These are phyloP conservation scores for Ganoderma boninense DNA, from an alignment of 1,284 basidiomycete species.

Conservation along the genomic window DNA sequence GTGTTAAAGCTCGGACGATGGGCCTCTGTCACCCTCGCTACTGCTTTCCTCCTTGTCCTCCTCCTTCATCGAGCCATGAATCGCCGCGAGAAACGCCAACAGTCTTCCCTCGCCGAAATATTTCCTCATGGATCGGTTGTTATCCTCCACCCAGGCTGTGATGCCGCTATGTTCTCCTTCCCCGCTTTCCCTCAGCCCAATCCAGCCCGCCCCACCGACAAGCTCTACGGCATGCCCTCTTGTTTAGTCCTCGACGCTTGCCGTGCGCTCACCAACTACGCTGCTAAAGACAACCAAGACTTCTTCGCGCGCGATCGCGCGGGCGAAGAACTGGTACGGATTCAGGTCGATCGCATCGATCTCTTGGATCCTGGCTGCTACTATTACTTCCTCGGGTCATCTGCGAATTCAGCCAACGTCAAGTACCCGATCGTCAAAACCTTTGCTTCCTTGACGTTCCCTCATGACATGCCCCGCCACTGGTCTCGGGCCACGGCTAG, in stretches of 20 bases:
- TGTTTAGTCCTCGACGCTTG: background rate
- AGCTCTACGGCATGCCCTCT: background rate
- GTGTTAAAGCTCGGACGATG: background rate
- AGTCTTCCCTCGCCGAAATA: background rate
- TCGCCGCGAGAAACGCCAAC: background rate
- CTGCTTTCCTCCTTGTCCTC: background rate
- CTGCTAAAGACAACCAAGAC: background rate
- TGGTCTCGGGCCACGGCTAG: background rate
- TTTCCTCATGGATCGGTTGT: background rate
- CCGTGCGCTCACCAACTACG: background rate
- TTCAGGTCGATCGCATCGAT: background rate
- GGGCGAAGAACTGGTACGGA: background rate
- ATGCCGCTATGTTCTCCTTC: background rate
- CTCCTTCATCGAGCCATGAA: background rate
- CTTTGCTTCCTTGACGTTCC: background rate
- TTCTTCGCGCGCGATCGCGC: background rate
- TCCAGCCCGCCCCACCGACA: background rate
- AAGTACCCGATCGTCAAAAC: background rate
- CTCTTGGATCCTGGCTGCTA: background rate
- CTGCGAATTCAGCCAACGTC: background rate
- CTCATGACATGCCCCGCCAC: background rate
- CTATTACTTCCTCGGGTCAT: background rate
- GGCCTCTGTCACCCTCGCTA: background rate
- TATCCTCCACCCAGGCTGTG: background rate
- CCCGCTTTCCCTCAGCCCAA: background rate